Base-by-base conservation (phyloP, 768 basidiomycete species). In the Serendipita vermifera region DNA sequence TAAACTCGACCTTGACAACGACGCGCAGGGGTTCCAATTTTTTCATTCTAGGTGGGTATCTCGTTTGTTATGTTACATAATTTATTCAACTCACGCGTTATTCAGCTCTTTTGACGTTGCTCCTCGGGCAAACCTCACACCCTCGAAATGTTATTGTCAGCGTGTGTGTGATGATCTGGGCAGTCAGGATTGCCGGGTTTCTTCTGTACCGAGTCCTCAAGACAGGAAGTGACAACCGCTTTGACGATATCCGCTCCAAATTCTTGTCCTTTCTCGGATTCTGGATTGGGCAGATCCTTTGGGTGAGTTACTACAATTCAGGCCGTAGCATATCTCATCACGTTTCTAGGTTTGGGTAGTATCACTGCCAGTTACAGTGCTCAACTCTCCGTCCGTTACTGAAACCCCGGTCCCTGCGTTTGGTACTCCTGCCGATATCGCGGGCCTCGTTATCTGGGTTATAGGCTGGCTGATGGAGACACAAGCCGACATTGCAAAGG, bases 141-240 rank as follows among this genome's bases (percentile, higher is more conserved):
- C 71, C 78, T 5, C 71, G 82, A 27, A 82, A 80, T 64, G 68
- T 82, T 31, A 73, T 79, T 38, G 73, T 72, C 13, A 76, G 72
- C 51, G 70, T 80, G 11, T 65, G 83, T n/a, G 75, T 81, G 24
- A 82, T 85, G 79, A 58, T 80, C 5, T 86, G 83, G 83, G 78
- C 82, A 0, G 65, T 72, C 11, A 68, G 82, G 32, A 73, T 83
- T 15, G 78, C 77, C 38, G 76, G 78, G 0, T 86, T 84, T 66
- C 70, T 84, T 3, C 72, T 84, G 26, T 81, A 77, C 67, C 77
- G 83, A n/a, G 82, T 86, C 3, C 63, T 86, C 39, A 82, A 80
- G 62, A 79, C 72, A 5, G 82, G 82, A 1, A 78, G 75, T 60
- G 83, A 86, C 61, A 72, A 70, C 3, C 75, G 83, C 1, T 85